phyloP scores from a whole-genome alignment of 805 yeast genomes.

The Lipomyces mesembrius region DNA sequence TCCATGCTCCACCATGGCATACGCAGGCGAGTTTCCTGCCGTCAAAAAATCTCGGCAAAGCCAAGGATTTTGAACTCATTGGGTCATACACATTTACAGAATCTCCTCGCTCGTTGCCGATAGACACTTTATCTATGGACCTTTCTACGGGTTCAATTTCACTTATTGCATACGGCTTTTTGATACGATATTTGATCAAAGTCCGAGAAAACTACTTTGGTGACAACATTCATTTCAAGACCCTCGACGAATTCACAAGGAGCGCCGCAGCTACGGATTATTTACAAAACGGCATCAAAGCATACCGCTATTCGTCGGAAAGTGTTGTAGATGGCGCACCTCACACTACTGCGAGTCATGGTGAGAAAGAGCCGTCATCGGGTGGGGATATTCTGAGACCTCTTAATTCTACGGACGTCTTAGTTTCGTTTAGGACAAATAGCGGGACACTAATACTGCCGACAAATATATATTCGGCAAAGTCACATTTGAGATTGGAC shows the following conservation, averaged over 20 bases:
- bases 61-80: conserved; percentile 60
- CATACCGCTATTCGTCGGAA: background rate
- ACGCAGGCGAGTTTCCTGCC: conserved; percentile 74
- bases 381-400: background rate
- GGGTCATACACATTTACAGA: conserved; percentile 71
- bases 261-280: conserved; percentile 22
- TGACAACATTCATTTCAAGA: conserved; percentile 76
- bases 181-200: conserved; percentile 72
- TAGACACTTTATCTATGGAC: conserved; percentile 69
- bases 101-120: conserved; percentile 64
- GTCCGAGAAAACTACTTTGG: conserved; percentile 91
- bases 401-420: conserved; percentile 54
- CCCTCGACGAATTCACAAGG: conserved; percentile 77
- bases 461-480: conserved; percentile 65
- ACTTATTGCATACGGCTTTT: conserved; percentile 75
- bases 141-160: conserved; percentile 70
- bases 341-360: background rate
- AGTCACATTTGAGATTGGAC: conserved; percentile 62
- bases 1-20: conserved; percentile 92
- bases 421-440: conserved; percentile 69
- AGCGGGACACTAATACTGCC: conserved; percentile 79
- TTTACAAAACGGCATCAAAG: background rate
- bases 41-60: conserved; percentile 66
- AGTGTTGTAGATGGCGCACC: background rate
- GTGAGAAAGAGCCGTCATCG: background rate